Conservation (phyloP, 352 stramenopile genomes). For the Pythium sukuiense region DNA sequence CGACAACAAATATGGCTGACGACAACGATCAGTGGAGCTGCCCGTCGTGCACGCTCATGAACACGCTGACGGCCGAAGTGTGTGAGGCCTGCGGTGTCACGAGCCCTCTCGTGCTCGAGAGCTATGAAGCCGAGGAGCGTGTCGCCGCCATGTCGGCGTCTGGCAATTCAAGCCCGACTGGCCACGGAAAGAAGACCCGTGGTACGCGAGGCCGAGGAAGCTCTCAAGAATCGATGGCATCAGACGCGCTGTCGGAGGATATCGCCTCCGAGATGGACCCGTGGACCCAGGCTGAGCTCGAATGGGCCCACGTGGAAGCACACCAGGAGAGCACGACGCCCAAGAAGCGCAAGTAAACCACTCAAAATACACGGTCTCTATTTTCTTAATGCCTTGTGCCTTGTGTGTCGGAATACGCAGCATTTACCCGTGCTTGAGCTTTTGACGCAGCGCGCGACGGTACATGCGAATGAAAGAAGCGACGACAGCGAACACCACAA, state of each 20-base stretch:
- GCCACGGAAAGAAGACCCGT: background rate
- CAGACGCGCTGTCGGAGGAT: conserved; percentile 29
- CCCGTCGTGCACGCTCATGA: conserved; percentile 56
- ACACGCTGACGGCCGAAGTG: conserved; percentile 50
- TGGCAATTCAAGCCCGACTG: background rate
- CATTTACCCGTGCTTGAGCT: conserved; percentile 59
- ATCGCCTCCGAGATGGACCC: conserved; percentile 46
- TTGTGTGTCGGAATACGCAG: background rate
- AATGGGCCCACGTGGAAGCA: conserved; percentile 68
- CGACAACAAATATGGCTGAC: conserved; percentile 18
- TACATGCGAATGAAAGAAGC: conserved; percentile 69
- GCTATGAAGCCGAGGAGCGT: conserved; percentile 51
- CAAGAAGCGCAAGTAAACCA: conserved; percentile 31
- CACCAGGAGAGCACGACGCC: conserved; percentile 38
- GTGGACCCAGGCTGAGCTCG: conserved; percentile 64
- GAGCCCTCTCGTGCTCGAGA: conserved; percentile 64
- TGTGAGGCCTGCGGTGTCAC: conserved; percentile 70
- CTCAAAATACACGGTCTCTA: conserved; percentile 14
- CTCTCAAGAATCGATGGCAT: conserved; percentile 46
- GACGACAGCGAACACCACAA: conserved; percentile 58
- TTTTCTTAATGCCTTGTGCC: background rate
- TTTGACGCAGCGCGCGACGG: conserved; percentile 54
- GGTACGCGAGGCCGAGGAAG: conserved; percentile 25
- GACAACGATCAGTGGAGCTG: conserved; percentile 50
- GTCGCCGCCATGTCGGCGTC: conserved; percentile 16